These are phyloP conservation scores for Danielozyma ontarioensis DNA, from an alignment of 805 yeast genomes.

Conservation along the genomic window DNA sequence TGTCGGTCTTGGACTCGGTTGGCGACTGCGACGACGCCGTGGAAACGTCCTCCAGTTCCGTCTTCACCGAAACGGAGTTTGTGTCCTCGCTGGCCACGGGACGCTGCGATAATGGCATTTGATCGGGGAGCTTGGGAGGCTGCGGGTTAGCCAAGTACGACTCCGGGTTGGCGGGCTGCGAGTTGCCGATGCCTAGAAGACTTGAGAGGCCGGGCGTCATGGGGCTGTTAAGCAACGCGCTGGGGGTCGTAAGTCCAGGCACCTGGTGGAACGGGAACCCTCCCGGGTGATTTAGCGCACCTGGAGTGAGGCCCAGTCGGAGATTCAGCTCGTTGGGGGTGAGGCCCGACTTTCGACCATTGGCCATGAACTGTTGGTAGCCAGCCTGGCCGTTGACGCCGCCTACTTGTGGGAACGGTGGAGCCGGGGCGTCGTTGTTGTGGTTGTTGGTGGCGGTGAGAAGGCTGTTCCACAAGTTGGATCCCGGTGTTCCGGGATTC, in stretches of 20 bases:
- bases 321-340: constrained; percentile 74
- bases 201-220: constrained; percentile 46
- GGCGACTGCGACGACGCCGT: neutral
- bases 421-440: constrained; percentile 4
- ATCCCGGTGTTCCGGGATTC: constrained; percentile 49
- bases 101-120: neutral
- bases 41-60: neutral
- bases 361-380: constrained; percentile 20
- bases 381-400: constrained; percentile 1
- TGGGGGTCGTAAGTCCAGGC: constrained; percentile 37
- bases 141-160: neutral
- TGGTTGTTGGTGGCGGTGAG: constrained; percentile 35
- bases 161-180: neutral
- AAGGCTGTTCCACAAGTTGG: constrained; percentile 43
- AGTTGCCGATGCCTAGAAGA: constrained; percentile 24
- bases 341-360: constrained; percentile 49
- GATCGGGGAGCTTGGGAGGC: neutral
- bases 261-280: constrained; percentile 34
- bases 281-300: constrained; percentile 22
- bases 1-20: constrained; percentile 4
- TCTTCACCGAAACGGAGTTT: too few species aligned
- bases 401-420: constrained; percentile 2
- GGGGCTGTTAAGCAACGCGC: constrained; percentile 35
- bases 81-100: too few species aligned
- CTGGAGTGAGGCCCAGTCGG: constrained; percentile 71